phyloP scores from a whole-genome alignment of 768 basidiomycete species.

The Pulveroboletus sp. region DNA sequence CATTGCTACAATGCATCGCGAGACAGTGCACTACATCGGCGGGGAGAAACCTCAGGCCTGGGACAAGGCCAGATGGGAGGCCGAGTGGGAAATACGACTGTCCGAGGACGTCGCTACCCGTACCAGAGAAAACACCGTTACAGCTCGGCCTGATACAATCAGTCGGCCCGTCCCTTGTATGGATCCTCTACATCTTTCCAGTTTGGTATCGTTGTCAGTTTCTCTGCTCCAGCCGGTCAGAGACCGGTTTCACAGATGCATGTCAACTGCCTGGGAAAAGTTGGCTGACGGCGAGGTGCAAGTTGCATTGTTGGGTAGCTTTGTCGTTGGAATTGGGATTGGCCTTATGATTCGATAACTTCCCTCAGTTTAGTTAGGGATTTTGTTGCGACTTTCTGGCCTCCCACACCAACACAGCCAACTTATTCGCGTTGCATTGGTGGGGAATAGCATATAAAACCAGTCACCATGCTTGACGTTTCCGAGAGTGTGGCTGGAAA shows the following conservation, averaged over 20 bases:
- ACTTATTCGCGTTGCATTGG: no score
- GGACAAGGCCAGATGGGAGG: constrained; percentile 67
- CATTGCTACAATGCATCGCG: constrained; percentile 34
- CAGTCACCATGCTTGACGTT: no score
- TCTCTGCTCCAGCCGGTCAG: constrained; percentile 54
- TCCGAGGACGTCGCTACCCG: constrained; percentile 59
- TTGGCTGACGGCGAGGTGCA: constrained; percentile 29
- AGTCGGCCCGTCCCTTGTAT: constrained; percentile 33
- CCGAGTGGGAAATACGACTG: constrained; percentile 59
- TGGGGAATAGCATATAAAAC: no score
- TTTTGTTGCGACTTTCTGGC: no score
- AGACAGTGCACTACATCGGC: constrained; percentile 17
- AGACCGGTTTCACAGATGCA: constrained; percentile 21
- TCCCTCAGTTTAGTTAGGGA: no score
- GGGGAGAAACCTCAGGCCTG: constrained; percentile 34
- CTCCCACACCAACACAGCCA: no score
- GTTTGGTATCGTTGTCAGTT: constrained; percentile 56
- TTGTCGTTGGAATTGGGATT: constrained; percentile 45
- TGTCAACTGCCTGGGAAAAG: constrained; percentile 23
- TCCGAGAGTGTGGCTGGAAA: no score
- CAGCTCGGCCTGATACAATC: constrained; percentile 13
- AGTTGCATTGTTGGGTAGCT: constrained; percentile 37
- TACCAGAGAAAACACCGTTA: constrained; percentile 39
- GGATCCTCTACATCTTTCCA: constrained; percentile 68
- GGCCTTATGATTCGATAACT: constrained; percentile 35